Conservation (phyloP, 495 filamentous ascomycete genomes). For the Aeminium ludgeri region DNA sequence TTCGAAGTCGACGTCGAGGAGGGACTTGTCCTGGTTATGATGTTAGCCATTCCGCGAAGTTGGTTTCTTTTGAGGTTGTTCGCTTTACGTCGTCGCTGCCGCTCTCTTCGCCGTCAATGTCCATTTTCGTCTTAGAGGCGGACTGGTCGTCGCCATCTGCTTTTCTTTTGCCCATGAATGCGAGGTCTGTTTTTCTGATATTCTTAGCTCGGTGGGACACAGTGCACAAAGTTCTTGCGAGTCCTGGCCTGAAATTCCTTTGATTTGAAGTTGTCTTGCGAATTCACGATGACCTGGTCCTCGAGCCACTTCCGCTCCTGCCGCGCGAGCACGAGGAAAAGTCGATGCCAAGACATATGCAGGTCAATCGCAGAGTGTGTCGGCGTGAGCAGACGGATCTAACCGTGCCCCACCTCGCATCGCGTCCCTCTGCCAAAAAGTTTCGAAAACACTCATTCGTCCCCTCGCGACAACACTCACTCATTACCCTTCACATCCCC, state of each 20-base stretch:
- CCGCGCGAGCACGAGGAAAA: conserved; percentile 1
- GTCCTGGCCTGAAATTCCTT: no score
- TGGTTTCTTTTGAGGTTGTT: not conserved
- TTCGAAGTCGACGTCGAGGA: conserved; percentile 93
- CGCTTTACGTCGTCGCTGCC: conserved; percentile 10
- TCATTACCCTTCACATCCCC: no score
- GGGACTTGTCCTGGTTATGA: conserved; percentile 53
- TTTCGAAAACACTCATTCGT: not conserved
- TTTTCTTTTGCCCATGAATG: conserved; percentile 13
- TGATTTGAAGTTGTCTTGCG: no score
- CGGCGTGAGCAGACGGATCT: no score
- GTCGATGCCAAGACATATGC: not conserved
- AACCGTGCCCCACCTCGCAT: no score
- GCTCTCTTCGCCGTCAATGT: conserved; percentile 14
- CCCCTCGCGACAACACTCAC: not conserved
- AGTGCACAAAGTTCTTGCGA: no score
- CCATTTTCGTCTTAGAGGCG: conserved; percentile 9
- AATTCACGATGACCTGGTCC: no score
- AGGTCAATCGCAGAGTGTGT: not conserved
- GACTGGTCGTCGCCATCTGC: conserved; percentile 5
- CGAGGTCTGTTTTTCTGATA: not conserved
- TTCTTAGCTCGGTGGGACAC: no score
- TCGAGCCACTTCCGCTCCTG: not conserved
- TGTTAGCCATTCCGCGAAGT: not conserved
- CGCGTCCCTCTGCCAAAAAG: no score